phyloP scores from a whole-genome alignment of 352 stramenopile genomes.

The Blastocystis sp. region DNA sequence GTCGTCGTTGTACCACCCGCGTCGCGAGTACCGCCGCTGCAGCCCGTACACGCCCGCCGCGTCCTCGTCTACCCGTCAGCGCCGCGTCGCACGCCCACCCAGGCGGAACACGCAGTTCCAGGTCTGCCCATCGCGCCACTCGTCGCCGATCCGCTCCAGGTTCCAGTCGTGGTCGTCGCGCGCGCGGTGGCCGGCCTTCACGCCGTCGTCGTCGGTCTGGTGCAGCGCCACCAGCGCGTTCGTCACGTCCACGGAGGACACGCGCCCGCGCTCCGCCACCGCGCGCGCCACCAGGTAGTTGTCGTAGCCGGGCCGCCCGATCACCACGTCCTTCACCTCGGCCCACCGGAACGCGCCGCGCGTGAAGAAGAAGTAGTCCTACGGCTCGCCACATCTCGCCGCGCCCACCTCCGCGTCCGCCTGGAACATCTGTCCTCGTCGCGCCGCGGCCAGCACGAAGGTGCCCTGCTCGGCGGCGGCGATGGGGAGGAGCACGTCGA shows the following conservation, averaged over 20 bases:
- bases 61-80: not conserved
- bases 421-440: constrained; percentile 14
- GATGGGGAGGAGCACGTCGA: not conserved
- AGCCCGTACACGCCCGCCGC: not conserved
- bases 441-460: not conserved
- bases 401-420: constrained; percentile 11
- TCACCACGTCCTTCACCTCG: constrained; percentile 19
- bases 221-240: constrained; percentile 35
- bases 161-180: constrained; percentile 23
- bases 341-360: constrained; percentile 10
- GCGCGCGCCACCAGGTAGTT: constrained; percentile 53
- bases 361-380: constrained; percentile 60
- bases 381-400: not conserved
- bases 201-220: constrained; percentile 36
- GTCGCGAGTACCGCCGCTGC: not conserved
- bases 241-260: constrained; percentile 48
- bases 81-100: not conserved
- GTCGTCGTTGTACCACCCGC: not conserved
- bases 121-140: constrained; percentile 28
- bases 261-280: not conserved
- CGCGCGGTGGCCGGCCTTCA: constrained; percentile 37
- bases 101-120: not conserved
- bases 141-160: constrained; percentile 20
- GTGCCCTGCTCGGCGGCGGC: not conserved
- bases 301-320: constrained; percentile 43